These are phyloP conservation scores for Nicotiana rustica DNA, from an alignment of 305 asterid species.

Conservation along the genomic window DNA sequence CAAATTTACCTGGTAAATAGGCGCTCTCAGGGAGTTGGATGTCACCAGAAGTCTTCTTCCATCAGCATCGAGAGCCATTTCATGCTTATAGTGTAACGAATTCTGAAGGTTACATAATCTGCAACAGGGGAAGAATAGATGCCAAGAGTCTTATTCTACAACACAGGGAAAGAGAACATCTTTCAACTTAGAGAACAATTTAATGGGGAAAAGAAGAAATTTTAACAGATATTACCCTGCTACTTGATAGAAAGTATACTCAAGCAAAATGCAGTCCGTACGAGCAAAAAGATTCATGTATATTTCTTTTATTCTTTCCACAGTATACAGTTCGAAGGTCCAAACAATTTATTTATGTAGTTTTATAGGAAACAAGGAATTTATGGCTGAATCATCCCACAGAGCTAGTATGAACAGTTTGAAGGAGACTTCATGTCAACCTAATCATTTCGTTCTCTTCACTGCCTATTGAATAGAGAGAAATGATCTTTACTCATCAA, in stretches of 20 bases:
- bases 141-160: neutral
- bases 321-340: conserved; percentile 18
- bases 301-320: neutral
- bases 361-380: neutral
- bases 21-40: conserved; percentile 75
- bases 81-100: conserved; percentile 58
- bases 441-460: neutral
- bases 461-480: neutral
- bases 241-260: conserved; percentile 11
- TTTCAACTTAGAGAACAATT: conserved; percentile 21
- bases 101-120: conserved; percentile 71
- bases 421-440: conserved; percentile 6
- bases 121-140: conserved; percentile 24
- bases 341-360: neutral
- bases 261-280: neutral
- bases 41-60: conserved; percentile 88
- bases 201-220: neutral
- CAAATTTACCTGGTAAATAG: conserved; percentile 75
- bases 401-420: conserved; percentile 19
- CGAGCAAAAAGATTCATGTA: neutral
- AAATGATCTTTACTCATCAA: neutral
- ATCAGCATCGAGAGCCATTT: conserved; percentile 86
- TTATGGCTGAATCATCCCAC: conserved; percentile 23
- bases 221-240: neutral
- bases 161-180: neutral